These are phyloP conservation scores for Cyberlindnera xishuangbannaensis DNA, from an alignment of 805 yeast species.

Conservation along the genomic window DNA sequence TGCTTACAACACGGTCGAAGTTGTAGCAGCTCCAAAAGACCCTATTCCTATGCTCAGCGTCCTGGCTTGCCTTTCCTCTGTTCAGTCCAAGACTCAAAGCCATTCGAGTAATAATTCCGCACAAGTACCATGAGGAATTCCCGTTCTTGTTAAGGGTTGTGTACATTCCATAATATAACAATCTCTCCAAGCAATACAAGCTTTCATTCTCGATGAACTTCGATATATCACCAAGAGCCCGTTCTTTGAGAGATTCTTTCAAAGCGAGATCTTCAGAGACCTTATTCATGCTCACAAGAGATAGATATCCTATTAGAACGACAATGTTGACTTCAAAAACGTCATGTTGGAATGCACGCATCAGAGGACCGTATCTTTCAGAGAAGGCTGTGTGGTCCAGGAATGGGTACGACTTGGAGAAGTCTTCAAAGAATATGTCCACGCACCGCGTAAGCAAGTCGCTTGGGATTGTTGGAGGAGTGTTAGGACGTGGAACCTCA, in stretches of 20 bases:
- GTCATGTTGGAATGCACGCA: conserved; percentile 14
- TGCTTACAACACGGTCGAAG: conserved; percentile 42
- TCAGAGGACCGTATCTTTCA: conserved; percentile 23
- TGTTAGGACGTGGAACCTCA: too few species aligned
- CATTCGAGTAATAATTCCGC: conserved; percentile 41
- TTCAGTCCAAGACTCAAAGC: conserved; percentile 42
- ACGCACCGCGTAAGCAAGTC: conserved; percentile 4
- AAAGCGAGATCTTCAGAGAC: conserved; percentile 32
- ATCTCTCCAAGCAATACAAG: conserved; percentile 34
- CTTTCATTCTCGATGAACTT: conserved; percentile 35
- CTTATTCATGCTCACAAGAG: conserved; percentile 37
- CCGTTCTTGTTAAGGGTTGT: conserved; percentile 47
- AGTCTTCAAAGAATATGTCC: conserved; percentile 30
- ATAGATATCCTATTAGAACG: conserved; percentile 49
- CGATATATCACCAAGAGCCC: conserved; percentile 36
- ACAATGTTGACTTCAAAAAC: conserved; percentile 46
- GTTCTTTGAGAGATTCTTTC: conserved; percentile 34
- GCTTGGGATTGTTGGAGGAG: neutral
- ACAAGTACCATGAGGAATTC: conserved; percentile 45
- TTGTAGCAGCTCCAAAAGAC: conserved; percentile 46
- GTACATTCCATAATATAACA: conserved; percentile 41
- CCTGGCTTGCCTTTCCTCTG: conserved; percentile 27
- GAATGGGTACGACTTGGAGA: conserved; percentile 9
- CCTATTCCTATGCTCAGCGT: conserved; percentile 29
- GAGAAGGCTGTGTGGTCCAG: conserved; percentile 7